Evolutionary conservation across 1,139 yeast genomes (phyloP).

Genomic region (Candida neerlandica): DNA sequence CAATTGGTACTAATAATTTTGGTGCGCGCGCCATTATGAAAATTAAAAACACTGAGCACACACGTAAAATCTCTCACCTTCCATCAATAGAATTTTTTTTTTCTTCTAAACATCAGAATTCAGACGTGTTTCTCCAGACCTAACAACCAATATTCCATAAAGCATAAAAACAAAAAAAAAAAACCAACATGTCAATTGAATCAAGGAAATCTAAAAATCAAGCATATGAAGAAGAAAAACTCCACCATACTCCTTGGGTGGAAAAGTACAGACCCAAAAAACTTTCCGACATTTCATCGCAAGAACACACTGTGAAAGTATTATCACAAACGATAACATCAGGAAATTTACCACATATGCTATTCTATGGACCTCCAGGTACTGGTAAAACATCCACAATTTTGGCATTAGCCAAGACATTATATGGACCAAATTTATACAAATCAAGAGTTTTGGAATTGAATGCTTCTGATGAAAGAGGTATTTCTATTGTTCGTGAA

Average conservation of each 20-base stretch:
- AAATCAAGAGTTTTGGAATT: slow-evolving; percentile 83
- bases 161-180: too few relatives aligned
- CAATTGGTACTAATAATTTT: too few relatives aligned
- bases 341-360: slow-evolving; percentile 91
- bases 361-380: slow-evolving; percentile 97
- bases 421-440: slow-evolving; percentile 71
- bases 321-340: slow-evolving; percentile 75
- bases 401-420: slow-evolving; percentile 80
- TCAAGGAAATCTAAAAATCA: neutral
- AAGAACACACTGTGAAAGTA: slow-evolving; percentile 87
- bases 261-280: slow-evolving; percentile 83
- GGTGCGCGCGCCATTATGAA: neutral
- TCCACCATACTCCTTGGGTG: slow-evolving; percentile 72
- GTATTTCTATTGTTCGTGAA: slow-evolving; percentile 51
- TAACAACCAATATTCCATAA: neutral
- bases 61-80: neutral
- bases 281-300: slow-evolving; percentile 86
- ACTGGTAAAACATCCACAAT: slow-evolving; percentile 96
- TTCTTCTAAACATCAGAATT: neutral
- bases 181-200: slow-evolving; percentile 14
- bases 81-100: neutral
- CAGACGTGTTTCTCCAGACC: slow-evolving; percentile 9
- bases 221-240: slow-evolving; percentile 43
- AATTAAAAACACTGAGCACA: neutral
- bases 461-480: slow-evolving; percentile 66